Base-by-base conservation (phyloP, 192 early-diverging fungal species). In the Coemansia javaensis region DNA sequence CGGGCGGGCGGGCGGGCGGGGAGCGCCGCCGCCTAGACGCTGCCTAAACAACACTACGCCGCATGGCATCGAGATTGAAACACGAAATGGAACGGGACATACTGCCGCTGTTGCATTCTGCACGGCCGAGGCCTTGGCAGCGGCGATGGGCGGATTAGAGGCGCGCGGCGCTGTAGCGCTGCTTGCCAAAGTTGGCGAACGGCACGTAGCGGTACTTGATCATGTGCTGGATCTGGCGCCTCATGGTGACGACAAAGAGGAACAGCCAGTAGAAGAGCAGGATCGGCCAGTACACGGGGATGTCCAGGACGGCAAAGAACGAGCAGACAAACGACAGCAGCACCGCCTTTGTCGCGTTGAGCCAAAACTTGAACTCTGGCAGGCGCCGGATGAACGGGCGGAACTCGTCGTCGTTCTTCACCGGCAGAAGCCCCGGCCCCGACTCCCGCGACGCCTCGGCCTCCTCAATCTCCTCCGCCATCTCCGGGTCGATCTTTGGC, bases 251-350 rank as follows among this genome's bases (percentile, higher is more conserved):
- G 12, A 82, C 78, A 67, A 97, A 93, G 23, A 99, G 79, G 59
- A 94, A 83, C 37, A 91, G 69, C 66, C 96, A 99, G 77, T 99
- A 99, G 40, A 97, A 77, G 70, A 97, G 68, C 23, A 98, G 80
- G 56, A 97, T 98, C 3, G 97, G 97, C 97, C 97, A 99, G 74
- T 91, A 99, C 5, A 99, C 97, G 12, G 97, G 97, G 34, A 99
- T 81, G 56, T 99, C 93, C 59, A 97, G 85, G 38, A 89, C 59
- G n/a, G 80, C 46, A 67, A 92, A 85, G 54, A 95, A 79, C 35
- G 91, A 89, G 78, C 92, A 94, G 27, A 90, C 66, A 34, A 94
- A 68, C 12, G 94, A 84, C 47, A 93, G 82, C 35, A 83, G 30
- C 32, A 90, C 83, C 0, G 91, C 90, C 56, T 85, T 72, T 11